Base-by-base conservation (phyloP, 495 filamentous ascomycete species). In the Chlorociboria aeruginascens region DNA sequence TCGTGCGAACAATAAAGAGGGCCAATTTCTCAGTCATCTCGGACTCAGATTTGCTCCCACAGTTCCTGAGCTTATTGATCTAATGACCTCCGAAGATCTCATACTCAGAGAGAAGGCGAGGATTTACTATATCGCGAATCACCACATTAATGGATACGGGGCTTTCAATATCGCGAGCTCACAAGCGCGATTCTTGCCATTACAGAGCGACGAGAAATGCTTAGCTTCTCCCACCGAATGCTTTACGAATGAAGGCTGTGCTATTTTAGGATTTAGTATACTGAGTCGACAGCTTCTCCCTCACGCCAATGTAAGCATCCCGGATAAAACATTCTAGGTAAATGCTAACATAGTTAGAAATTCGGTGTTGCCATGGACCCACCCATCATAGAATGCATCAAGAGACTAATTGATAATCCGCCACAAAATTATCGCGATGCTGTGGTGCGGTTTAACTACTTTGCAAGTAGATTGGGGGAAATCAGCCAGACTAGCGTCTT, bases 291-390 rank as follows among this genome's bases (percentile, higher is more conserved):
- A 89, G 48, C 70, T 97, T 8, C 82, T 83, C 53, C 64, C 67
- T 12, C 83, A 97, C 68, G 82, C 85, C 7, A 53, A 54, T 38
- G 50, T 46, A 43, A 32, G 45, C 44, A 30, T n/a, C 11, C 11
- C 8, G 11, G 11, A 25, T 25, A 34, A 0, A 20, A 12, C 7
- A 11, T n/a, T 11, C 13, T 33, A 32, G 8, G 10, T 40, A 11
- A 29, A 44, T 33, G 8, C 42, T 44, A 44, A 44, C 12, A 1
- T 10, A 34, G 9, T 32, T 58, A 66, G 38, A 95, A 87, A 58
- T 83, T 98, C 57, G 88, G 89, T 1, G 89, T 98, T 3, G 72
- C 70, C 25, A 58, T 73, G 16, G 85, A 97, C 63, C 92, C 92
- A 0, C 77, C 78, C 0, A 80, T 98, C 48, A 63, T 67, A 1